Evolutionary conservation across 805 yeast species (phyloP).

Genomic region (Candida coleopterorum): DNA sequence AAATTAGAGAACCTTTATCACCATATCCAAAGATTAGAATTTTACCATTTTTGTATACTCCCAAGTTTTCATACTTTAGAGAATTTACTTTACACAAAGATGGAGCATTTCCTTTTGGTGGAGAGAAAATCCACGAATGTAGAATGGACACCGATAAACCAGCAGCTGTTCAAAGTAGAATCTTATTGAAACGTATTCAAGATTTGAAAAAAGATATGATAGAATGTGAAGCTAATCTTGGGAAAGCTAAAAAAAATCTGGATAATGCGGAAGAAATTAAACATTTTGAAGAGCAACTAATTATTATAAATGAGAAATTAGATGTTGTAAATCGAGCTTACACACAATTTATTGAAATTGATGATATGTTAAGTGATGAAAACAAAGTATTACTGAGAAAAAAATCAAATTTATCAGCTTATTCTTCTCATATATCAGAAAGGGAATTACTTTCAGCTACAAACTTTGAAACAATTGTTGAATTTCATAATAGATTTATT

Average conservation of each 20-base stretch:
- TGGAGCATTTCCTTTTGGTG: constrained; percentile 55
- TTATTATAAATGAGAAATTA: constrained; percentile 16
- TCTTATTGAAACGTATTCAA: constrained; percentile 29
- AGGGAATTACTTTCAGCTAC: constrained; percentile 22
- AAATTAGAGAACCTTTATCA: constrained; percentile 39
- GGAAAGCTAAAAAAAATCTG: constrained; percentile 15
- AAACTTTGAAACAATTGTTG: constrained; percentile 20
- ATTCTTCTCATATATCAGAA: constrained; percentile 25
- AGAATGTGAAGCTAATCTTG: constrained; percentile 18
- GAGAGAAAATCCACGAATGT: constrained; percentile 63
- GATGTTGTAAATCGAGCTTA: constrained; percentile 21
- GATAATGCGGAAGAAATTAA: constrained; percentile 8
- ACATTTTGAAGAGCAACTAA: constrained; percentile 8
- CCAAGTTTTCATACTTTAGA: constrained; percentile 57
- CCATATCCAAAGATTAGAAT: constrained; percentile 41
- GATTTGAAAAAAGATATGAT: constrained; percentile 23
- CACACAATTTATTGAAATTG: constrained; percentile 17
- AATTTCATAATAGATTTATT: constrained; percentile 64
- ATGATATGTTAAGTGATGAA: neutral
- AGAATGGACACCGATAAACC: constrained; percentile 50
- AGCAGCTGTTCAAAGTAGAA: constrained; percentile 46
- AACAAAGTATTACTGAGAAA: constrained; percentile 8
- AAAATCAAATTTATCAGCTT: constrained; percentile 21
- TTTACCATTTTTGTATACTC: constrained; percentile 47
- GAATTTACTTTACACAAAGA: constrained; percentile 42